Evolutionary conservation across 2,329 filamentous ascomycete genomes (phyloP), one percentile per base, ranked within the genome.

Genomic region (Phaeosphaeriaceae sp.): DNA sequence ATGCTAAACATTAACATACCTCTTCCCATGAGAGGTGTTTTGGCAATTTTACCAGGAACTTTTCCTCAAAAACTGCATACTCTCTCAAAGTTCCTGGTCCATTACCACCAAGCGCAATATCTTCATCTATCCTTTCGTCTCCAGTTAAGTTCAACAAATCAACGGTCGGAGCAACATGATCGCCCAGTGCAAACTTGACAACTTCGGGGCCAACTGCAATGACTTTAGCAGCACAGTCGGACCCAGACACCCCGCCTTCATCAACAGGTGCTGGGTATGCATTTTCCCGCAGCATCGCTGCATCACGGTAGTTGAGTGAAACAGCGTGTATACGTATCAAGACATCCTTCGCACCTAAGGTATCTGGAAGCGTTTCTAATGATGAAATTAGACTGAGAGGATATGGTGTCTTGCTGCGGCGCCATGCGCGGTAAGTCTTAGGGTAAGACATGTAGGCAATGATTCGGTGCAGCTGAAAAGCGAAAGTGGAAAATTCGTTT

Each of bases 271-370:
- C 12, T 0, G 61, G 62, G 28, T 65, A 69, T 4, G 15, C 33
- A 2, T 55, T 58, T 33, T 60, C 54, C 6, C 40, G 26, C 9
- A 68, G 47, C 60, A 67, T 68, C 3, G 57, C 66, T 9, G 61
- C 37, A 16, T 69, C 66, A 23, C 66, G 59, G 35, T 59, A 69
- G 38, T 70, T 70, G 11, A 68, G 55, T 2, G 65, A 58, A 15
- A 65, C 60, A 15, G 66, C 63, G 34, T 57, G 64, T 34, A 70
- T 63, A 12, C 50, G 52, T 42, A 67, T 54, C 20, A 68, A 32
- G 2, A 69, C 61, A 18, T 64, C 59, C 11, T 50, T 29, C 2
- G 53, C 39, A 1, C 18, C 48, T 2, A 68, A 55, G 1, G 42
- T 32, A 5, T 49, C 28, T 2, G 63, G 59, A 2, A 64, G 56